Conservation (phyloP, 805 yeast species). For the Wickerhamiella dianesei region DNA sequence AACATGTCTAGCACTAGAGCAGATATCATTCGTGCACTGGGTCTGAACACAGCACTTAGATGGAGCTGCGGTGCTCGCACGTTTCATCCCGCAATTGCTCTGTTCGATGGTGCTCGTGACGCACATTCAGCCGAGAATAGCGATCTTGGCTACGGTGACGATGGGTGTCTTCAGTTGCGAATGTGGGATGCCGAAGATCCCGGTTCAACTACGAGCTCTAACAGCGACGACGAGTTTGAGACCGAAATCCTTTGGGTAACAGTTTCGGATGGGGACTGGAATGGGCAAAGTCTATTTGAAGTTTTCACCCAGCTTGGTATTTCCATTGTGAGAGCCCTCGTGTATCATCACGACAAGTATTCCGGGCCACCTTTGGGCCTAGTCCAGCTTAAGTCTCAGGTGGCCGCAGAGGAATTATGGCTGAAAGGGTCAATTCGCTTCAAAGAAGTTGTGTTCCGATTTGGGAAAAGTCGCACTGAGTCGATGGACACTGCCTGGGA, state of each 20-base stretch:
- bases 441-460: background rate
- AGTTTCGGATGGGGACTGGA: background rate
- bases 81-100: no score
- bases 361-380: background rate
- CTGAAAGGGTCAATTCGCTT: background rate
- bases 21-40: background rate
- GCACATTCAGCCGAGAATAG: background rate
- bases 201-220: no score
- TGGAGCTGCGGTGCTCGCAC: background rate
- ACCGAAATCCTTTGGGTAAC: background rate
- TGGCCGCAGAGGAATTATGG: background rate
- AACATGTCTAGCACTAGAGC: background rate
- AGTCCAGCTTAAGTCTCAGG: background rate
- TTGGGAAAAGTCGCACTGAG: background rate
- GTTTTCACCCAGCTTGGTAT: background rate
- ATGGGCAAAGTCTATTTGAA: background rate
- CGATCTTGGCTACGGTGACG: background rate
- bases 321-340: background rate
- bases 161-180: background rate
- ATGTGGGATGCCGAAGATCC: no score
- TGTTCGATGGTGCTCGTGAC: no score
- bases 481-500: background rate
- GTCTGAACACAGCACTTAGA: background rate
- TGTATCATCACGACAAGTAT: background rate
- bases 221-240: background rate